A percentile compares a stretch with the other conserved stretches of the same genome.
These are phyloP conservation scores for Botrytis tulipae DNA, from an alignment of 2,329 filamentous ascomycete genomes.

Conservation along the genomic window DNA sequence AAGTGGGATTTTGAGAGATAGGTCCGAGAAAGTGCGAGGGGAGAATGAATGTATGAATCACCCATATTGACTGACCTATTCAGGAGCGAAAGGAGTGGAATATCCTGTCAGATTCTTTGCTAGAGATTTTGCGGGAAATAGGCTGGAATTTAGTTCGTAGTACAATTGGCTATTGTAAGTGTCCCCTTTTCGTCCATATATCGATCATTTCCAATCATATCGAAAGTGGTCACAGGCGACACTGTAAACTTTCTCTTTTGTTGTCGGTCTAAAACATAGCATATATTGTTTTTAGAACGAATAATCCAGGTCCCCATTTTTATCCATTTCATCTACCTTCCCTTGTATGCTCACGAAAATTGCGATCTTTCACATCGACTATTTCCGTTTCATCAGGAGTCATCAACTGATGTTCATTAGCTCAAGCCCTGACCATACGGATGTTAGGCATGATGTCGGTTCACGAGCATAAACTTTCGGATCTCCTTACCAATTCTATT, in stretches of 20 bases:
- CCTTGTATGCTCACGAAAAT: background rate
- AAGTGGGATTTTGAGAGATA: background rate
- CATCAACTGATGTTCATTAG: background rate
- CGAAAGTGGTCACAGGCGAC: background rate
- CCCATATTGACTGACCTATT: background rate
- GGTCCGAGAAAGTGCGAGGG: background rate
- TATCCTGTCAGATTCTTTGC: conserved; percentile 63
- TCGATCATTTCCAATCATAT: background rate
- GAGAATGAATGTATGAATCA: background rate
- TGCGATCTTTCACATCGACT: background rate
- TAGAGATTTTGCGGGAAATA: conserved; percentile 55
- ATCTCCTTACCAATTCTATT: background rate
- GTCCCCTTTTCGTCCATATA: background rate
- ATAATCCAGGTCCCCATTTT: no score
- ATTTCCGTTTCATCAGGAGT: background rate
- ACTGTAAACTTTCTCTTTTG: background rate
- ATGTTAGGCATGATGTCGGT: no score
- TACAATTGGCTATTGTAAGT: background rate
- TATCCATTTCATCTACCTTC: background rate
- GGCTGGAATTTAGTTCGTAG: conserved; percentile 52
- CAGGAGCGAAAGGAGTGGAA: conserved; percentile 53
- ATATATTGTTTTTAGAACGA: background rate
- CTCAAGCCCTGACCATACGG: background rate
- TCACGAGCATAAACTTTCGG: background rate
- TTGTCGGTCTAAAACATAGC: no score